Conservation (phyloP, 768 basidiomycete genomes). For the Tulasnella sp. region DNA sequence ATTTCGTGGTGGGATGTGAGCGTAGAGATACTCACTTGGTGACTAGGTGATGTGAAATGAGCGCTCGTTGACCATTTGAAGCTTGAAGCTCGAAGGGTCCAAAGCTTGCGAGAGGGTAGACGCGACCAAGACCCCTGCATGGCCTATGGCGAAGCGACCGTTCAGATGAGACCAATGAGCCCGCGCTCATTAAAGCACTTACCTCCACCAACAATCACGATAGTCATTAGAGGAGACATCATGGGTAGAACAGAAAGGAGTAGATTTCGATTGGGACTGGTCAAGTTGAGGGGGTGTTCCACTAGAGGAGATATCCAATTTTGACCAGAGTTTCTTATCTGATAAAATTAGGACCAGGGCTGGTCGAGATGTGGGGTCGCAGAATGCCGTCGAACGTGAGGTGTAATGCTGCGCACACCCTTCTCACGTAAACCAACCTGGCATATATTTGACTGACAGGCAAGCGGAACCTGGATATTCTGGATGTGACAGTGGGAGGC, state of each 20-base stretch:
- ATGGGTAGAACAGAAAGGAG: not conserved
- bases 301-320: too few species aligned
- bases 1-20: not conserved
- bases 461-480: too few species aligned
- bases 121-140: conserved; percentile 34
- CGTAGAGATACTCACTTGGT: conserved; percentile 22
- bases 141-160: conserved; percentile 13
- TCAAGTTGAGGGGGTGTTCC: too few species aligned
- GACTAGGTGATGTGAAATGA: conserved; percentile 42
- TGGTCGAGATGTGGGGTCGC: too few species aligned
- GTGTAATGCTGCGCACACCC: too few species aligned
- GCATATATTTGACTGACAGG: too few species aligned
- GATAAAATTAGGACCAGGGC: too few species aligned
- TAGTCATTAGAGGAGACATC: conserved; percentile 23
- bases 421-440: too few species aligned
- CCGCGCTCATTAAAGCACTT: not conserved
- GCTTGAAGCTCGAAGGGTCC: conserved; percentile 35
- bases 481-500: too few species aligned
- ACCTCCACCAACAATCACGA: conserved; percentile 50
- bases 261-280: too few species aligned
- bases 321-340: too few species aligned
- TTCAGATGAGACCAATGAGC: not conserved
- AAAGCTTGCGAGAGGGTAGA: conserved; percentile 41
- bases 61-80: conserved; percentile 45
- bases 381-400: too few species aligned